Evolutionary conservation across 768 basidiomycete genomes (phyloP).

Genomic region (Amanita muscaria): DNA sequence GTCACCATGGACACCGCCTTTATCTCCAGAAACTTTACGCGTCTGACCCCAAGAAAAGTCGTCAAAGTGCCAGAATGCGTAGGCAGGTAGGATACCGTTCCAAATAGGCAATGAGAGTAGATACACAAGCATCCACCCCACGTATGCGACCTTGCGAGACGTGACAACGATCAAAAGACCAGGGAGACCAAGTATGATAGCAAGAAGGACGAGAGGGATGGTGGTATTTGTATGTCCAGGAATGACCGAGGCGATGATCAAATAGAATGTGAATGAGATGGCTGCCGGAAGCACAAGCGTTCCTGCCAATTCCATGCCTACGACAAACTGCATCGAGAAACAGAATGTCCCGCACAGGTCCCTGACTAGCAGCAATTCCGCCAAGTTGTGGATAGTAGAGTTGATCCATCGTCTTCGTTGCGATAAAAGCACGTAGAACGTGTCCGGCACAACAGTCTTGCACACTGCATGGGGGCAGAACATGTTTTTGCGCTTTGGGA

Average conservation of each 20-base stretch:
- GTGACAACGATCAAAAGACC: constrained; percentile 95
- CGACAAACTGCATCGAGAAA: constrained; percentile 99
- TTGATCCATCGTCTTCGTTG: constrained; percentile 99
- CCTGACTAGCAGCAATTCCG: constrained; percentile 89
- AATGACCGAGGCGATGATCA: constrained; percentile 82
- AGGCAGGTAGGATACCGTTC: constrained; percentile 93
- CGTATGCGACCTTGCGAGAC: constrained; percentile 84
- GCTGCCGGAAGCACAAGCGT: constrained; percentile 96
- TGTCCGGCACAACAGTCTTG: constrained; percentile 97
- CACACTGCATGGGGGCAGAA: constrained; percentile 99
- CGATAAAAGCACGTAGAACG: constrained; percentile 86
- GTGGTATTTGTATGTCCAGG: constrained; percentile 71
- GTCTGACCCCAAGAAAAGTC: constrained; percentile 99
- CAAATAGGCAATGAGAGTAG: constrained; percentile 89
- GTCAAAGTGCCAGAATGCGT: constrained; percentile 99
- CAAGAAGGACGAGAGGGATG: constrained; percentile 88
- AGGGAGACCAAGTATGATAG: constrained; percentile 92
- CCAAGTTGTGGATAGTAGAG: constrained; percentile 95
- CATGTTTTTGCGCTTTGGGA: constrained; percentile 98
- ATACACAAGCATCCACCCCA: constrained; percentile 97
- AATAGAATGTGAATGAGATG: constrained; percentile 93
- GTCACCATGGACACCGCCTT: constrained; percentile 65
- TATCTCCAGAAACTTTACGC: constrained; percentile 70
- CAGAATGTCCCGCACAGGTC: constrained; percentile 99
- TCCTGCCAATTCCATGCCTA: constrained; percentile 96